Evolutionary conservation across 2,329 filamentous ascomycete species (phyloP).

Genomic region (Emergomyces africanus): DNA sequence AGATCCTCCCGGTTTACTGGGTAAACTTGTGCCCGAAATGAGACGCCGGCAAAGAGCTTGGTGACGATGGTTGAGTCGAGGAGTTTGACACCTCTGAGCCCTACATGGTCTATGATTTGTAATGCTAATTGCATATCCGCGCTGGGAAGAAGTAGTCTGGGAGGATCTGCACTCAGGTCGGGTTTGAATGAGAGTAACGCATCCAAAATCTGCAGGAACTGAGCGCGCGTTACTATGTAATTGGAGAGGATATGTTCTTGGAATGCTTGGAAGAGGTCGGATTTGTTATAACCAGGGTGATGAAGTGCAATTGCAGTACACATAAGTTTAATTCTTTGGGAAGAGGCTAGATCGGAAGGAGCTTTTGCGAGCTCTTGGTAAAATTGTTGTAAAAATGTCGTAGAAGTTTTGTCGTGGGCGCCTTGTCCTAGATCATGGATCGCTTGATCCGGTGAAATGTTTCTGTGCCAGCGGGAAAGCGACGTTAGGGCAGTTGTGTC

Average conservation of each 20-base stretch:
- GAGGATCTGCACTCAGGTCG: conserved; percentile 9
- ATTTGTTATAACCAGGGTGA: conserved; percentile 27
- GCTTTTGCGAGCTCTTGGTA: conserved; percentile 20
- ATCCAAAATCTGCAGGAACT: conserved; percentile 25
- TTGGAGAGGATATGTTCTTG: conserved; percentile 22
- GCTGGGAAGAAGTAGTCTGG: conserved; percentile 11
- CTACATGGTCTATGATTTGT: conserved; percentile 30
- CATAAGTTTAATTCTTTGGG: conserved; percentile 22
- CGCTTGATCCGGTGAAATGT: conserved; percentile 20
- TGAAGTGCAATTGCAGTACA: conserved; percentile 26
- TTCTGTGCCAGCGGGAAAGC: conserved; percentile 18
- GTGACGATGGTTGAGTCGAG: conserved; percentile 37
- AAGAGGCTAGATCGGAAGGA: conserved; percentile 18
- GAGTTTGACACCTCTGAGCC: conserved; percentile 28
- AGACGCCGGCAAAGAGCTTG: conserved; percentile 25
- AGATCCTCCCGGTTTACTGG: conserved; percentile 3
- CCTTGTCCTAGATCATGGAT: conserved; percentile 25
- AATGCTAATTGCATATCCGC: conserved; percentile 25
- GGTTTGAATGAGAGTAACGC: conserved; percentile 19
- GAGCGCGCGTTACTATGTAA: conserved; percentile 21
- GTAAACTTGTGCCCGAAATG: conserved; percentile 36
- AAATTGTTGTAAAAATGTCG: conserved; percentile 31
- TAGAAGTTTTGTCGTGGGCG: conserved; percentile 26
- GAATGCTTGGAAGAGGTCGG: conserved; percentile 22
- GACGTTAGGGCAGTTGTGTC: background rate